A percentile compares a stretch with the other conserved stretches of the same genome.
phyloP scores from a whole-genome alignment of 331 rosid genomes.

The Quercus lobata region DNA sequence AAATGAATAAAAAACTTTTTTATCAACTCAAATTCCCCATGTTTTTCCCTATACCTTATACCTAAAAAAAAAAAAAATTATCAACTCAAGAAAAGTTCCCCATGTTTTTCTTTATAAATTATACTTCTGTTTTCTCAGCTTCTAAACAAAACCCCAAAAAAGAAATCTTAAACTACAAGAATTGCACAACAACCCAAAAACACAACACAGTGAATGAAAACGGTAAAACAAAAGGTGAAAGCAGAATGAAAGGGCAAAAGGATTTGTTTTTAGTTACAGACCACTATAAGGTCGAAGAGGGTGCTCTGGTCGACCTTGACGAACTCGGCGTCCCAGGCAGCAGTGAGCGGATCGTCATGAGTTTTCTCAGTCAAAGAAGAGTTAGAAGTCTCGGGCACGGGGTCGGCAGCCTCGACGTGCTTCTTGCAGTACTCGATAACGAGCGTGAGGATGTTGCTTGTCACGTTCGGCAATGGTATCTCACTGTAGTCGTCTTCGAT shows the following conservation, averaged over 20 bases:
- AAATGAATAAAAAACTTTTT: no score
- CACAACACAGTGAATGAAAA: no score
- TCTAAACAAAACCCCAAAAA: no score
- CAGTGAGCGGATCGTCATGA: not conserved
- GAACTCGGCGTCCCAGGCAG: slow-evolving; percentile 23
- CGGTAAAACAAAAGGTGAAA: not conserved
- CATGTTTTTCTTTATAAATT: no score
- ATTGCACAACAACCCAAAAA: no score
- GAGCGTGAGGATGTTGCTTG: not conserved
- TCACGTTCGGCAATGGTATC: slow-evolving; percentile 25
- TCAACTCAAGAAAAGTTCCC: no score
- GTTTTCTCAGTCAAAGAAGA: no score
- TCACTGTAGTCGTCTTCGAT: slow-evolving; percentile 26
- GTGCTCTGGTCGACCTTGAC: slow-evolving; percentile 17
- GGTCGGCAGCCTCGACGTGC: slow-evolving; percentile 14
- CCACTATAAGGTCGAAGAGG: slow-evolving; percentile 20
- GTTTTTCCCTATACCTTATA: no score
- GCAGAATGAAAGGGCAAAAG: not conserved
- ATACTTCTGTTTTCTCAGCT: no score
- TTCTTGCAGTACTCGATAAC: slow-evolving; percentile 35
- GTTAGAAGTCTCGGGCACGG: not conserved
- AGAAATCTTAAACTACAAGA: no score
- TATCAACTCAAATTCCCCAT: no score
- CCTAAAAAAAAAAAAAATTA: no score
- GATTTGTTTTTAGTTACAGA: not conserved